These are phyloP conservation scores for Domatiomyces catenatus DNA, from an alignment of 2,329 filamentous ascomycete genomes.

Conservation along the genomic window DNA sequence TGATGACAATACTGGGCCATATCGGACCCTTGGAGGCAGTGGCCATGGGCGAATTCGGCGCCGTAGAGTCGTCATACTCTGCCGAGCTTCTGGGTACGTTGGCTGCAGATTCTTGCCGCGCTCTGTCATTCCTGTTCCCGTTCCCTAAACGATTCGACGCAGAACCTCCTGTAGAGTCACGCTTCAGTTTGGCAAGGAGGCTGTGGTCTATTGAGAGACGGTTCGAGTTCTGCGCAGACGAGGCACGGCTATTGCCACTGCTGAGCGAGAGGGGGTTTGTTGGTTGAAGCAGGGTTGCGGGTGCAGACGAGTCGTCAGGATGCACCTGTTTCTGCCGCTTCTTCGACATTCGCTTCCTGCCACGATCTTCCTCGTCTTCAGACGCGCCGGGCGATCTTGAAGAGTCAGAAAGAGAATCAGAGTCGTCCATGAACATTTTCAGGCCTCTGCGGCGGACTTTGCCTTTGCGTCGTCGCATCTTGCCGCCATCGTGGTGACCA, in stretches of 20 bases:
- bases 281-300: neutral
- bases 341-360: slow-evolving; percentile 9
- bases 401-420: slow-evolving; percentile 10
- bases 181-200: neutral
- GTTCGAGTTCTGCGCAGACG: slow-evolving; percentile 11
- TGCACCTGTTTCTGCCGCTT: slow-evolving; percentile 5
- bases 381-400: slow-evolving; percentile 7
- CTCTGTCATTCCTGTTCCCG: slow-evolving; percentile 4
- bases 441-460: slow-evolving; percentile 7
- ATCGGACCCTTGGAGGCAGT: slow-evolving; percentile 18
- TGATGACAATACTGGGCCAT: slow-evolving; percentile 45
- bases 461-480: slow-evolving; percentile 8
- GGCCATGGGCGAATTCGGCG: slow-evolving; percentile 24
- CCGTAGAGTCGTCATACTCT: slow-evolving; percentile 33
- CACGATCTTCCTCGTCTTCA: slow-evolving; percentile 8
- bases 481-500: neutral
- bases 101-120: neutral
- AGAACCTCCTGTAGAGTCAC: neutral
- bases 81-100: slow-evolving; percentile 21
- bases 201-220: slow-evolving; percentile 11
- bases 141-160: slow-evolving; percentile 3
- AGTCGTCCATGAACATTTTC: slow-evolving; percentile 9
- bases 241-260: slow-evolving; percentile 9
- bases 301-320: neutral
- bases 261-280: neutral